Evolutionary conservation across 2,329 filamentous ascomycete species (phyloP), one percentile per base, ranked within the genome.

Genomic region (Diaporthe sp.): DNA sequence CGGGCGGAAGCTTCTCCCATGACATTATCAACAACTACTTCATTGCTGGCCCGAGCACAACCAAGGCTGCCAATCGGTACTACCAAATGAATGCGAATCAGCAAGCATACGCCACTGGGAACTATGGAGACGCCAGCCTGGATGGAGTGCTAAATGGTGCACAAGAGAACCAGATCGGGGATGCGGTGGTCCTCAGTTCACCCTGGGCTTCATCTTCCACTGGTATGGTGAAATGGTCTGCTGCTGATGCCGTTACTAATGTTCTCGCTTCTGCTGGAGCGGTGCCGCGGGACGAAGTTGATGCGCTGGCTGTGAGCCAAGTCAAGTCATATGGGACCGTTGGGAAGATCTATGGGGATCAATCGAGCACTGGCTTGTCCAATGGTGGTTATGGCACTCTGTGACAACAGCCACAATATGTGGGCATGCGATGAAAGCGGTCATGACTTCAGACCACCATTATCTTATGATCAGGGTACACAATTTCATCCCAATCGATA

Each of bases 11-110:
- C 13, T 79, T 79, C 39, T 74, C 73, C 2, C 78, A 79, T 44
- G 85, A 87, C 53, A 84, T 87, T 51, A 81, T 87, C 34, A 83
- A 84, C 39, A 87, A 87, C 76, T 86, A 87, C 79, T 87, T 87
- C 80, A 85, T 87, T 73, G 82, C 81, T 2, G 86, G 86, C 0
- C 86, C 86, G 0, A 83, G 82, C 58, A 87, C 85, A 3, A 82
- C 78, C 22, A 82, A 82, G 2, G 81, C 84, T 4, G 78, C 83
- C 55, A 82, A 81, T 42, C 85, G 87, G 73, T 87, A 83, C 75
- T 85, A 85, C 75, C 86, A 87, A 71, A 78, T 81, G 4, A 82
- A 87, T 71, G 81, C 83, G 42, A 81, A 87, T 31, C 86, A 87
- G 79, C 81, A 84, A 17, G 86, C 83, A 20, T 87, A 85, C 49